phyloP scores from a whole-genome alignment of 2,329 filamentous ascomycete species.

The Aspergillus transmontanensis region DNA sequence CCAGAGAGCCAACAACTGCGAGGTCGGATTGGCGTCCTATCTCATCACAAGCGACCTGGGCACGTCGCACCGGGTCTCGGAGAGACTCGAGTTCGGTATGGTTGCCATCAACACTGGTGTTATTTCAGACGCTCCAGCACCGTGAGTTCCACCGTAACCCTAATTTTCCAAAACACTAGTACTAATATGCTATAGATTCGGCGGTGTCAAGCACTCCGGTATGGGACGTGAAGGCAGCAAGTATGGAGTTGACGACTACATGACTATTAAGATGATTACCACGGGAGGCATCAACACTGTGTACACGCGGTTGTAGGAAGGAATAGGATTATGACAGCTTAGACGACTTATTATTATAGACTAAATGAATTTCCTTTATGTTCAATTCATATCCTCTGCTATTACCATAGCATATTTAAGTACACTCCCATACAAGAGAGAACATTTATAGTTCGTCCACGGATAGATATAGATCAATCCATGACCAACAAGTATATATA shows the following conservation, averaged over 20 bases:
- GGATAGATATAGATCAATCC: no score
- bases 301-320: neutral
- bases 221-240: conserved; percentile 75
- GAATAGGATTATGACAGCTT: neutral
- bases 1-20: conserved; percentile 71
- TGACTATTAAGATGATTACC: conserved; percentile 62
- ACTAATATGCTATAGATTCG: conserved; percentile 55
- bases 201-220: conserved; percentile 77
- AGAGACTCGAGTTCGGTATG: conserved; percentile 52
- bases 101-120: conserved; percentile 68
- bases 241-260: conserved; percentile 74
- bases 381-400: neutral
- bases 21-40: neutral
- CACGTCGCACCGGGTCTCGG: conserved; percentile 57
- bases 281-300: conserved; percentile 16
- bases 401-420: neutral
- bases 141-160: neutral
- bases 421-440: fast-evolving
- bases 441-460: no score
- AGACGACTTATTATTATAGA: neutral
- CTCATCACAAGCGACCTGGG: conserved; percentile 67
- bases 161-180: neutral
- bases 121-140: conserved; percentile 45
- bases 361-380: neutral
- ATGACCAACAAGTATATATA: no score